These are phyloP conservation scores for Lunasporangiospora selenospora DNA, from an alignment of 192 early-diverging fungal species.

Conservation along the genomic window DNA sequence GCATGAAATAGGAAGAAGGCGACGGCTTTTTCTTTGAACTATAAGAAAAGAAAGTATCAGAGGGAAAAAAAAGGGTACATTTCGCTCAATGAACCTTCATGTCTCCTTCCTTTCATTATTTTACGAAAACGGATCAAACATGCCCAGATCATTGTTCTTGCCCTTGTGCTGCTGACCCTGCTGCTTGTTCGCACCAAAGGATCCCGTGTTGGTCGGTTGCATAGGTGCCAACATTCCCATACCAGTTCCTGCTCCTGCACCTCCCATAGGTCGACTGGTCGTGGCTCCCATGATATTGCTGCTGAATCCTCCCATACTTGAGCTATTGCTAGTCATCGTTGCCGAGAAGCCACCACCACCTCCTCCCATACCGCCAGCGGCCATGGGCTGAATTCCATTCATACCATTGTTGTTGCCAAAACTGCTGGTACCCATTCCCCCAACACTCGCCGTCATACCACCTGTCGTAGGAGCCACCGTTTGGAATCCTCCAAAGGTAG, in stretches of 20 bases:
- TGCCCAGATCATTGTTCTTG: conserved; percentile 43
- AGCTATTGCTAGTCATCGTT: background rate
- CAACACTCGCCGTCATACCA: background rate
- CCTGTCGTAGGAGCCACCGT: conserved; percentile 3
- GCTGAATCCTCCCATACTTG: background rate
- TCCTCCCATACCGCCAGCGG: conserved; percentile 24
- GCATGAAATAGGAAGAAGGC: too few relatives aligned
- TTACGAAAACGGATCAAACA: conserved; percentile 50
- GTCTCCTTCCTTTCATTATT: background rate
- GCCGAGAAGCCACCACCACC: too few relatives aligned
- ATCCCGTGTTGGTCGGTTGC: conserved; percentile 27
- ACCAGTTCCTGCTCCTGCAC: too few relatives aligned
- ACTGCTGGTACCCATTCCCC: too few relatives aligned
- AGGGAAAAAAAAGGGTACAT: background rate
- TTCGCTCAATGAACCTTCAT: background rate
- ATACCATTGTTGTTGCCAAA: too few relatives aligned
- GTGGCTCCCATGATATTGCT: too few relatives aligned
- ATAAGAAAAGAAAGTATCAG: background rate
- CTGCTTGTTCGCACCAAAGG: conserved; percentile 7
- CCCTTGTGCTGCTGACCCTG: conserved; percentile 28
- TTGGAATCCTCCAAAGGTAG: conserved; percentile 47
- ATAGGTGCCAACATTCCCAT: conserved; percentile 36
- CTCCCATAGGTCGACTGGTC: too few relatives aligned
- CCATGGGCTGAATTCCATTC: conserved; percentile 18
- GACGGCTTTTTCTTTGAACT: too few relatives aligned